Percentiles rank a stretch among this genome's conserved stretches.
Conservation (phyloP, 2,329 filamentous ascomycete species). For the Hymenoscyphus linearis region DNA sequence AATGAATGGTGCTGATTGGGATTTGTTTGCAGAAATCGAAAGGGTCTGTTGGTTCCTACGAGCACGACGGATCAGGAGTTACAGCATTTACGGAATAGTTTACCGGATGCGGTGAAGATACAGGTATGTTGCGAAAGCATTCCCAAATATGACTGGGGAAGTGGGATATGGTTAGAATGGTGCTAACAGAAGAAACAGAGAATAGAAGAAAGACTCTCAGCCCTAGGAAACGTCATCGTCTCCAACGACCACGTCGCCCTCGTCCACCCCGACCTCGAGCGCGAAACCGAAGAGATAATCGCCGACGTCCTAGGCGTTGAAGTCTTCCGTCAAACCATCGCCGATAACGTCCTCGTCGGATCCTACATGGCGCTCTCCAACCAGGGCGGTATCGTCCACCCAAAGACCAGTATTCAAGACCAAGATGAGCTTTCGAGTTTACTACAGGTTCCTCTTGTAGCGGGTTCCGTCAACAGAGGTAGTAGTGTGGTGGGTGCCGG, state of each 20-base stretch:
- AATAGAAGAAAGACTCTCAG: slow-evolving; percentile 94
- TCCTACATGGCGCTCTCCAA: slow-evolving; percentile 96
- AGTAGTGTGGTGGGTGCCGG: slow-evolving; percentile 92
- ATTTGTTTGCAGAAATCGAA: slow-evolving; percentile 65
- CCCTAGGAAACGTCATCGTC: slow-evolving; percentile 94
- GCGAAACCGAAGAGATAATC: slow-evolving; percentile 98
- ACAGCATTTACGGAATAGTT: slow-evolving; percentile 90
- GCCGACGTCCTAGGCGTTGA: slow-evolving; percentile 88
- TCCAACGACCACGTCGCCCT: slow-evolving; percentile 95
- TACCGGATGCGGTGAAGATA: slow-evolving; percentile 88
- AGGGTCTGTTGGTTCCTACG: slow-evolving; percentile 92
- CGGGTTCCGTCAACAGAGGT: slow-evolving; percentile 88
- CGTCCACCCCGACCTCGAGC: slow-evolving; percentile 92
- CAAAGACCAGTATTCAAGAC: slow-evolving; percentile 94
- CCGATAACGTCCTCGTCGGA: slow-evolving; percentile 93
- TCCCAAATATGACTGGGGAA: background rate
- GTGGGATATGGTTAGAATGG: background rate
- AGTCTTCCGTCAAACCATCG: slow-evolving; percentile 89
- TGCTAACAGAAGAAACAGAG: slow-evolving; percentile 45
- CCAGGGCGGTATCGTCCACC: slow-evolving; percentile 93
- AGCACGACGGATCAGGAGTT: slow-evolving; percentile 97
- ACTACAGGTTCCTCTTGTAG: slow-evolving; percentile 92
- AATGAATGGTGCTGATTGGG: slow-evolving; percentile 14
- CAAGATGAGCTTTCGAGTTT: slow-evolving; percentile 94
- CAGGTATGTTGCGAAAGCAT: slow-evolving; percentile 35